Conservation (phyloP, 1,139 yeast species). For the Blastobotrys proliferans region DNA sequence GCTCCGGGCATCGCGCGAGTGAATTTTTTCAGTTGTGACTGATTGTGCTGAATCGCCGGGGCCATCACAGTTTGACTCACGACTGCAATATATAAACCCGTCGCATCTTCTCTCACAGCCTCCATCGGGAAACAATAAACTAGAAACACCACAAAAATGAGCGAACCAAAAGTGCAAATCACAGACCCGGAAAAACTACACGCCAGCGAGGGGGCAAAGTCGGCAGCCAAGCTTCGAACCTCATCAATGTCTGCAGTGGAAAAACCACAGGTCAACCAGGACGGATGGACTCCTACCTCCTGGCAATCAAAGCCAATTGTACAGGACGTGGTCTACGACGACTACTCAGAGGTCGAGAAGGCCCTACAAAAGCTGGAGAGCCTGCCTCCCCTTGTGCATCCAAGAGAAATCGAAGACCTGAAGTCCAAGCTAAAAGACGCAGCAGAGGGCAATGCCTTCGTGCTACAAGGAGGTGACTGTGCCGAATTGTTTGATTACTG, state of each 20-base stretch:
- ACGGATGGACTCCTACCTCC: constrained; percentile 38
- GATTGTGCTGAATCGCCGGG: too few relatives aligned
- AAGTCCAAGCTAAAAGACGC: constrained; percentile 37
- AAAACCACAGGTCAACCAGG: too few relatives aligned
- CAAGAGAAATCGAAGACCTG: constrained; percentile 37
- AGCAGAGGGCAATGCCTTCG: constrained; percentile 42
- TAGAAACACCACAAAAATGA: constrained; percentile 7
- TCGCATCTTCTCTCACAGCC: too few relatives aligned
- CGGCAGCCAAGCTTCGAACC: constrained; percentile 39
- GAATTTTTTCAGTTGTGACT: too few relatives aligned
- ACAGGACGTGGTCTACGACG: constrained; percentile 43
- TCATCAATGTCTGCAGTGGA: constrained; percentile 21
- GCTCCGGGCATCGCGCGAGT: too few relatives aligned
- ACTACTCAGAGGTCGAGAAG: constrained; percentile 35
- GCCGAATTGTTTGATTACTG: constrained; percentile 45
- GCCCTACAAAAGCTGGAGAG: constrained; percentile 41
- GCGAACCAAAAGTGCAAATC: constrained; percentile 26
- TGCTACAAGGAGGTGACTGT: constrained; percentile 46
- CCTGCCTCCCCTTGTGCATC: constrained; percentile 42
- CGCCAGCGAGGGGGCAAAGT: constrained; percentile 37
- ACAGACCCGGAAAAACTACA: constrained; percentile 35
- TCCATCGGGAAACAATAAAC: too few relatives aligned
- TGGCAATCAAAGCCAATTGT: constrained; percentile 43
- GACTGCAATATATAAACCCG: too few relatives aligned
- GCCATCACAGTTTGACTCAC: too few relatives aligned